Evolutionary conservation across 2,329 filamentous ascomycete species (phyloP).

Genomic region (Metarhizium guizhouense): DNA sequence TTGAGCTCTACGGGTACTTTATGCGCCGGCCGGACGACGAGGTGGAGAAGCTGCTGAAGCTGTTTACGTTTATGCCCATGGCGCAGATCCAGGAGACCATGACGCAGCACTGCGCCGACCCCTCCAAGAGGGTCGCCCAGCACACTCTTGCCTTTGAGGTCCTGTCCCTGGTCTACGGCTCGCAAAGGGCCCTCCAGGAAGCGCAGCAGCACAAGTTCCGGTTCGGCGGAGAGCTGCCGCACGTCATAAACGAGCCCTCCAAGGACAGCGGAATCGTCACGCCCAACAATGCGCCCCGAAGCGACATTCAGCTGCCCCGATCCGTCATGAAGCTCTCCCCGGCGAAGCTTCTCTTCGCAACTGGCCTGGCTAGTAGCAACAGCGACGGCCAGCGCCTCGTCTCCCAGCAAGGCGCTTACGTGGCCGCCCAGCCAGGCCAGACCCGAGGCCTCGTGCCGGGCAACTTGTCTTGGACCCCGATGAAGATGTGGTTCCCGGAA

Average conservation of each 20-base stretch:
- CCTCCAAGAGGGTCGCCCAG: conserved; percentile 68
- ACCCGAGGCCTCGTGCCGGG: conserved; percentile 35
- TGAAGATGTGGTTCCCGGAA: conserved; percentile 48
- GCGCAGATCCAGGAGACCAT: conserved; percentile 60
- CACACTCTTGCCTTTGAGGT: conserved; percentile 78
- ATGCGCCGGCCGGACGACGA: conserved; percentile 73
- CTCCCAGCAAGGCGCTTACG: conserved; percentile 46
- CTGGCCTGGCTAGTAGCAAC: conserved; percentile 46
- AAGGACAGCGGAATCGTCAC: conserved; percentile 23
- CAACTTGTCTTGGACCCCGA: conserved; percentile 50
- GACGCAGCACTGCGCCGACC: conserved; percentile 56
- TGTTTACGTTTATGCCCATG: conserved; percentile 82
- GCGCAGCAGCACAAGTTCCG: conserved; percentile 43
- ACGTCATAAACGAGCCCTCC: conserved; percentile 20
- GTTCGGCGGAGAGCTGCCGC: conserved; percentile 30
- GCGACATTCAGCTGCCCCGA: conserved; percentile 50
- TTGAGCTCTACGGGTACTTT: conserved; percentile 89
- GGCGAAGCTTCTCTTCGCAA: conserved; percentile 48
- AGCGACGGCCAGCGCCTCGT: conserved; percentile 53
- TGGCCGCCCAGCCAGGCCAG: conserved; percentile 43
- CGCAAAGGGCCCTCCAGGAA: conserved; percentile 52
- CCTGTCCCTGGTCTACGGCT: conserved; percentile 68
- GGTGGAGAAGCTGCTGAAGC: conserved; percentile 71
- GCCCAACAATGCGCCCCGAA: conserved; percentile 39
- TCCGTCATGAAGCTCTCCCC: conserved; percentile 49